phyloP scores from a whole-genome alignment of 768 basidiomycete species.

The Boletus huronensis region DNA sequence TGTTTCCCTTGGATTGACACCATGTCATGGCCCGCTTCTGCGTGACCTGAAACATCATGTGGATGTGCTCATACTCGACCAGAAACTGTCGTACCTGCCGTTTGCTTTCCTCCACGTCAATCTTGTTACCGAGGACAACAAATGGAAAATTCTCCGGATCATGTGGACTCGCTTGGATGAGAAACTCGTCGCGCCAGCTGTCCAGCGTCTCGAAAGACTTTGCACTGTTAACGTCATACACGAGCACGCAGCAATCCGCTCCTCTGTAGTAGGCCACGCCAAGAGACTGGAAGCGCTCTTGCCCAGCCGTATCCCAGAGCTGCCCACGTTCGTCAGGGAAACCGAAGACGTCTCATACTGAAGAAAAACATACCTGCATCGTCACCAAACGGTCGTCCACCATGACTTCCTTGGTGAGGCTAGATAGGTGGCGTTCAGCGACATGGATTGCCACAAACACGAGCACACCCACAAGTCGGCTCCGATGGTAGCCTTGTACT shows the following conservation, averaged over 20 bases:
- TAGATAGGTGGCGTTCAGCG: conserved; percentile 38
- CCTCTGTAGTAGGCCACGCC: conserved; percentile 99
- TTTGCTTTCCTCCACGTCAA: conserved; percentile 98
- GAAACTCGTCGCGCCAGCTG: conserved; percentile 99
- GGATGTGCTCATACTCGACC: neutral
- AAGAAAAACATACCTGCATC: conserved; percentile 74
- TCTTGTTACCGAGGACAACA: conserved; percentile 99
- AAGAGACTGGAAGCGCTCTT: conserved; percentile 98
- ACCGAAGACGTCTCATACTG: neutral
- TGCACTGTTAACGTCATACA: conserved; percentile 97
- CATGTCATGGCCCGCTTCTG: conserved; percentile 99
- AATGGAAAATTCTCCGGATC: conserved; percentile 99
- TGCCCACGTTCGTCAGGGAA: conserved; percentile 32
- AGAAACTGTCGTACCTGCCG: conserved; percentile 64
- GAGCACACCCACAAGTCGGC: conserved; percentile 79
- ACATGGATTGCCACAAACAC: conserved; percentile 6
- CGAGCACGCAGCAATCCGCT: conserved; percentile 97
- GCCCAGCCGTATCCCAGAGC: conserved; percentile 99
- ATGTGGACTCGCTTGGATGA: conserved; percentile 97
- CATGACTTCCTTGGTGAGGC: conserved; percentile 97
- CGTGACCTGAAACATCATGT: conserved; percentile 61
- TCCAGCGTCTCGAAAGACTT: conserved; percentile 99
- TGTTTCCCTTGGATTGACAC: conserved; percentile 99
- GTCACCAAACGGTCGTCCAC: conserved; percentile 97
- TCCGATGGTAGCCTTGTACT: conserved; percentile 99